phyloP scores from a whole-genome alignment of 2,329 filamentous ascomycete genomes.

The Pestalotiopsis sp. region DNA sequence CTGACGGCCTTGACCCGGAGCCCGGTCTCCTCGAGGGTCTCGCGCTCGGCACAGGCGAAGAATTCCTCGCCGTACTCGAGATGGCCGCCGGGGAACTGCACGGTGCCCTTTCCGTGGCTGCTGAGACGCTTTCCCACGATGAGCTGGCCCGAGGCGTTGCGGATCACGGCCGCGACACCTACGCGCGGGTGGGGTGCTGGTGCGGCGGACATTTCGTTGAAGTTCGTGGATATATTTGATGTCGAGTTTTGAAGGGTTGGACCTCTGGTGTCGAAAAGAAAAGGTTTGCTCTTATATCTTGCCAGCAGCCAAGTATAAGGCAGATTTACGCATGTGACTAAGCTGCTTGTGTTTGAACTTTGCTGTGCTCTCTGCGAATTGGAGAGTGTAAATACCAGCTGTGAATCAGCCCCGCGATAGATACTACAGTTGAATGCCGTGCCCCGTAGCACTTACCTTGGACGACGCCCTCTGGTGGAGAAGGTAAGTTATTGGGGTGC shows the following conservation, averaged over 20 bases:
- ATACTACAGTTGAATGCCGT: no score
- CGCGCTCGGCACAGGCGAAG: constrained; percentile 63
- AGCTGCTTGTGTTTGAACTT: background rate
- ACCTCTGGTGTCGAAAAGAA: background rate
- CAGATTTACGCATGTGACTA: background rate
- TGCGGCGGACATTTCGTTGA: background rate
- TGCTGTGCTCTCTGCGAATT: background rate
- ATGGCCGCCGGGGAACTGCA: constrained; percentile 73
- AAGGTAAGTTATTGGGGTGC: background rate
- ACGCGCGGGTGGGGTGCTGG: constrained; percentile 37
- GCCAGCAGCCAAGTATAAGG: background rate
- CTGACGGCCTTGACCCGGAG: constrained; percentile 52
- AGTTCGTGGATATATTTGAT: background rate
- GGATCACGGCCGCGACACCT: constrained; percentile 49
- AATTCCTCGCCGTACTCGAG: constrained; percentile 68
- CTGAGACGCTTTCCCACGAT: constrained; percentile 48
- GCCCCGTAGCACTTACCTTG: no score
- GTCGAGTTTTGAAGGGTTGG: no score
- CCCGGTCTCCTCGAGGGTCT: constrained; percentile 71
- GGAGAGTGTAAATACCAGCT: background rate
- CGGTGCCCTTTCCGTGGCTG: constrained; percentile 56
- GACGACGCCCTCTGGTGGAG: background rate
- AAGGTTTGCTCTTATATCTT: background rate
- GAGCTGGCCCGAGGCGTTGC: constrained; percentile 39
- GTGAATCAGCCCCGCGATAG: background rate